Evolutionary conservation across 352 stramenopile genomes (phyloP).

Genomic region (Phytophthora quininea): DNA sequence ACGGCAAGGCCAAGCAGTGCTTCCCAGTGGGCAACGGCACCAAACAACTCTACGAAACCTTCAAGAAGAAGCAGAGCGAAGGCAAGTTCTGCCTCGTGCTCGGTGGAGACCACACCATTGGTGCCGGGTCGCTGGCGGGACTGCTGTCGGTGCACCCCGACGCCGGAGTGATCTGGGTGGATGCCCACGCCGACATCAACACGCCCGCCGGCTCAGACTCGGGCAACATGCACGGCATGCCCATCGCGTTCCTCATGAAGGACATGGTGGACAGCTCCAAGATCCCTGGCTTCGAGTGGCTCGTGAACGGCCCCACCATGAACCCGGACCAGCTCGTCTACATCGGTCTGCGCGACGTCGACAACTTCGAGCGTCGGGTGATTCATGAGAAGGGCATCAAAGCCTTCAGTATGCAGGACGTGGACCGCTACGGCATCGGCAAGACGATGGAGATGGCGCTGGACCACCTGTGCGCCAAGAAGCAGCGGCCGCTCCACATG

Average conservation of each 20-base stretch:
- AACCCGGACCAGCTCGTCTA: constrained; percentile 94
- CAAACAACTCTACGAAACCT: constrained; percentile 78
- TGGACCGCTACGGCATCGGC: constrained; percentile 96
- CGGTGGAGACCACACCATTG: constrained; percentile 97
- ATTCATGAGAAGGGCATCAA: constrained; percentile 95
- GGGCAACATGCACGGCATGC: constrained; percentile 99
- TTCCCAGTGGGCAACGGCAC: constrained; percentile 90
- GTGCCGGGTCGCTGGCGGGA: constrained; percentile 91
- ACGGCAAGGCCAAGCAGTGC: constrained; percentile 78
- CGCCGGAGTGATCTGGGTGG: constrained; percentile 97
- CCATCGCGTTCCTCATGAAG: constrained; percentile 94
- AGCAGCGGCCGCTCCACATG: constrained; percentile 94
- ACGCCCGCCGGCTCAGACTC: constrained; percentile 90
- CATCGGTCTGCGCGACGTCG: constrained; percentile 95
- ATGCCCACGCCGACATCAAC: constrained; percentile 98
- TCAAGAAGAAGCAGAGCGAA: constrained; percentile 87
- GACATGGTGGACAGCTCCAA: constrained; percentile 88
- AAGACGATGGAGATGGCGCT: constrained; percentile 96
- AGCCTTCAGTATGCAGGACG: constrained; percentile 97
- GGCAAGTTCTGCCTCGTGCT: constrained; percentile 95
- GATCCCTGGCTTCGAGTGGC: constrained; percentile 95
- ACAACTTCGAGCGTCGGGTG: constrained; percentile 89
- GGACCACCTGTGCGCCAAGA: constrained; percentile 91
- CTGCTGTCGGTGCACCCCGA: constrained; percentile 91
- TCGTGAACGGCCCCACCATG: constrained; percentile 78